Evolutionary conservation across 2,329 filamentous ascomycete species (phyloP).

Genomic region (Fusarium ambrosium): DNA sequence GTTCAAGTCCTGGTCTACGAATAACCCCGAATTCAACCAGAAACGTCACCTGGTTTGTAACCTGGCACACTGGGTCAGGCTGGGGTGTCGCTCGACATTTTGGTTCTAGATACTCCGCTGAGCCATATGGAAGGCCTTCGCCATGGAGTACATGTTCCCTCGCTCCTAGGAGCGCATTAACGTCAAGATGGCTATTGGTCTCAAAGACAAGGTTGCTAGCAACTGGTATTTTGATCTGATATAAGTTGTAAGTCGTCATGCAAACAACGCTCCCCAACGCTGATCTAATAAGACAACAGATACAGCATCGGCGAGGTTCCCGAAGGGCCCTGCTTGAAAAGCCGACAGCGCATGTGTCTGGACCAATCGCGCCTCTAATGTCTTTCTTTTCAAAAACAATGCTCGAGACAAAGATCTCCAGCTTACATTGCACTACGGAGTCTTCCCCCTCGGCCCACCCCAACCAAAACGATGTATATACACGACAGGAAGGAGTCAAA

Average conservation of each 20-base stretch:
- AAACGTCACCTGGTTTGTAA: not conserved
- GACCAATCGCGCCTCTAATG: accelerated
- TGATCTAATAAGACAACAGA: not conserved
- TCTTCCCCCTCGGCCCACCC: not conserved
- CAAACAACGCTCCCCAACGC: not conserved
- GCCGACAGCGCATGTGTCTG: not conserved
- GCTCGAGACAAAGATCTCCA: not conserved
- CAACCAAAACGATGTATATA: not conserved
- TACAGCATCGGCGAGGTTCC: too few relatives aligned
- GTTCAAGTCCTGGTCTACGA: not conserved
- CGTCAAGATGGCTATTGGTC: not conserved
- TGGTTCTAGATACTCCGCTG: not conserved
- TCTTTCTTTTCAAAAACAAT: not conserved
- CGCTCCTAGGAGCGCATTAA: not conserved
- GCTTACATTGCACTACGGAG: not conserved
- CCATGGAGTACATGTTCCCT: not conserved
- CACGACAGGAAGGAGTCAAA: not conserved
- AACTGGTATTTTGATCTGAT: not conserved
- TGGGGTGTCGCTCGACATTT: not conserved
- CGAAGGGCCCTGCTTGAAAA: not conserved
- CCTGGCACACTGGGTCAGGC: not conserved
- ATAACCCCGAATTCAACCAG: not conserved
- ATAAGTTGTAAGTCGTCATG: not conserved
- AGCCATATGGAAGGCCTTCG: not conserved
- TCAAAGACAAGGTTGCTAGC: not conserved